Percentiles rank a stretch among this genome's conserved stretches.
Evolutionary conservation across 108 stramenopile species (phyloP).

Genomic region (Pseudonitzschia delicatissima): DNA sequence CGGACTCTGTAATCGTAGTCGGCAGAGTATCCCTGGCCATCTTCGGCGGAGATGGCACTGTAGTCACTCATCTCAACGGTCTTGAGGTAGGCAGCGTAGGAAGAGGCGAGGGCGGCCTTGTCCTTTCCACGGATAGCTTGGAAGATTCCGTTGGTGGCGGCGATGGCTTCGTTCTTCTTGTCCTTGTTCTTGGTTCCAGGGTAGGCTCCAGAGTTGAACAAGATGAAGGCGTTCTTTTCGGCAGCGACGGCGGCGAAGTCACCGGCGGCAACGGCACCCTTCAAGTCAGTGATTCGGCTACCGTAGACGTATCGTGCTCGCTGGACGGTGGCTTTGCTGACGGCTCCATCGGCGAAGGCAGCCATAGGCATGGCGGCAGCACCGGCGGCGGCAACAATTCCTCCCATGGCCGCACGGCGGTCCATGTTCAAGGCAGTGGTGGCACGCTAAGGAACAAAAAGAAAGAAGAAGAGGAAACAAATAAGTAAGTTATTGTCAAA

Average conservation of each 20-base stretch:
- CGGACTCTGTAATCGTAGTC: conserved; percentile 75
- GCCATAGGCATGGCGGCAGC: conserved; percentile 58
- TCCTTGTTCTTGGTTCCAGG: conserved; percentile 61
- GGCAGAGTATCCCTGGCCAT: conserved; percentile 74
- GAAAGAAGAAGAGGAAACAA: not conserved
- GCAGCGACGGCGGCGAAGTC: conserved; percentile 85
- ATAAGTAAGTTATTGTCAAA: not conserved
- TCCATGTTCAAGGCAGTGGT: conserved; percentile 76
- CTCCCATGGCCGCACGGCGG: conserved; percentile 84
- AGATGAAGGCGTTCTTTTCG: conserved; percentile 92
- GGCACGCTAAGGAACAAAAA: conserved; percentile 47
- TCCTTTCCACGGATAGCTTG: conserved; percentile 78
- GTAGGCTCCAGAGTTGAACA: conserved; percentile 93
- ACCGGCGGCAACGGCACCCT: conserved; percentile 77
- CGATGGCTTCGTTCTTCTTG: conserved; percentile 67
- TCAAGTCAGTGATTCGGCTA: conserved; percentile 79
- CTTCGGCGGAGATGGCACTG: conserved; percentile 29
- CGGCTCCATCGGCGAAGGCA: conserved; percentile 89
- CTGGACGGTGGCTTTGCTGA: conserved; percentile 65
- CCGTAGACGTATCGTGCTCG: conserved; percentile 85
- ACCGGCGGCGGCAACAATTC: conserved; percentile 71
- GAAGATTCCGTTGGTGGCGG: conserved; percentile 78
- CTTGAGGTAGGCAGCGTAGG: conserved; percentile 61
- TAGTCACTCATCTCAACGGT: conserved; percentile 47
- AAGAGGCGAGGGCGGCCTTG: conserved; percentile 65